Evolutionary conservation across 2,329 filamentous ascomycete genomes (phyloP), one percentile per base, ranked within the genome.

Genomic region (Stenocarpella maydis): DNA sequence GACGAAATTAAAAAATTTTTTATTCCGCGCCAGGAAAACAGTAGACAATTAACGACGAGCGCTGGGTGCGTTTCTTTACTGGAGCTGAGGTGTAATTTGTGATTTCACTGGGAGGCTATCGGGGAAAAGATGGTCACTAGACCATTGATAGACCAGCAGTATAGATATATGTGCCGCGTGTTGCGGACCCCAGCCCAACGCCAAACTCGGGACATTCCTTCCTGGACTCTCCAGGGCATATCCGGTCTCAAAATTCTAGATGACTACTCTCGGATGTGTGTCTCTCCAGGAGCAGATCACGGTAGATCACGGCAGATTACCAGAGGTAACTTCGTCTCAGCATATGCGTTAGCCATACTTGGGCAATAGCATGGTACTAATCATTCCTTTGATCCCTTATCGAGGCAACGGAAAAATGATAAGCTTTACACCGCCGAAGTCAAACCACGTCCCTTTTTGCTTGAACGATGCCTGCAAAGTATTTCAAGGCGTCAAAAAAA

Each of bases 71-170:
- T 49, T 49, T 37, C n/a, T 37, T 37, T 26, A 49, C n/a, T 19
- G 28, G 58, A 63, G 58, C 41, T 49, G 28, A 63, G 58, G 58
- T 63, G 43, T 49, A 49, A 19, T 63, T 37, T 19, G 26, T 37
- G 58, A n/a, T 37, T 49, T 63, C n/a, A n/a, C 26, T 63, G 37
- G 58, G 26, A 61, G 28, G 28, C 43, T 37, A 63, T 49, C 41
- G 31, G 24, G 58, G 43, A 31, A 37, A 37, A 49, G 28, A 49
- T 28, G 58, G 28, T n/a, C 28, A 15, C n/a, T 49, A 37, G 58
- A 63, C 28, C 19, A 49, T 63, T 63, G 41, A 63, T 37, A 63
- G 43, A 63, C 43, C 43, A 49, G 14, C 28, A 49, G 28, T 37
- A 34, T 34, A 49, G 49, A 63, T 41, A 63, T 49, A n/a, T 63